Conservation (phyloP, 768 basidiomycete species). For the Lyophyllum decastes region DNA sequence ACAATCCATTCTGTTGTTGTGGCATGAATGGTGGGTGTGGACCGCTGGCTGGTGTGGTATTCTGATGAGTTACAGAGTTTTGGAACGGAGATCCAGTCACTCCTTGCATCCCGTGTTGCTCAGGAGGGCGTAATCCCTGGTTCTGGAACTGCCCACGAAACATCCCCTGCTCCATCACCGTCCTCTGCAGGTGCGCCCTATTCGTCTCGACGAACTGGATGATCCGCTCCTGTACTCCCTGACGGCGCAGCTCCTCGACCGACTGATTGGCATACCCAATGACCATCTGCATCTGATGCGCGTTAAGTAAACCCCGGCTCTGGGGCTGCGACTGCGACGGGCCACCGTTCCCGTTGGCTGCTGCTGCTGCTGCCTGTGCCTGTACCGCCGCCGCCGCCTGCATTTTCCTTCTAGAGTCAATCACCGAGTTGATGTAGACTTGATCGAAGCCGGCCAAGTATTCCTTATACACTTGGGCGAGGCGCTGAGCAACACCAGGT, state of each 20-base stretch:
- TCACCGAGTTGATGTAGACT: constrained; percentile 47
- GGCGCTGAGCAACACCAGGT: constrained; percentile 59
- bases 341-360: background rate
- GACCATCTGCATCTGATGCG: constrained; percentile 43
- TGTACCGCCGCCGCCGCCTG: constrained; percentile 14
- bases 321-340: constrained; percentile 1
- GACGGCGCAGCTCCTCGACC: constrained; percentile 52
- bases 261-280: constrained; percentile 47
- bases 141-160: constrained; percentile 34
- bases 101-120: constrained; percentile 5
- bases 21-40: constrained; percentile 10
- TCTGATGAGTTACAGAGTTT: constrained; percentile 4
- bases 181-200: constrained; percentile 47
- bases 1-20: constrained; percentile 4
- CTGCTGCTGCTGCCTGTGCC: constrained; percentile 9
- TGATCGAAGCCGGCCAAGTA: constrained; percentile 59
- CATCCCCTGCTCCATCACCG: constrained; percentile 34
- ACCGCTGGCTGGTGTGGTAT: background rate
- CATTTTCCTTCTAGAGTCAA: constrained; percentile 32
- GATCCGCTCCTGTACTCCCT: constrained; percentile 47
- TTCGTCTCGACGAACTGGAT: constrained; percentile 60
- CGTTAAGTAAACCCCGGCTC: constrained; percentile 21
- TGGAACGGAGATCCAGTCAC: constrained; percentile 6
- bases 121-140: constrained; percentile 18
- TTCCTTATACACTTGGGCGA: constrained; percentile 61